Conservation (phyloP, 179 eudicot species). For the Silene vulgaris region DNA sequence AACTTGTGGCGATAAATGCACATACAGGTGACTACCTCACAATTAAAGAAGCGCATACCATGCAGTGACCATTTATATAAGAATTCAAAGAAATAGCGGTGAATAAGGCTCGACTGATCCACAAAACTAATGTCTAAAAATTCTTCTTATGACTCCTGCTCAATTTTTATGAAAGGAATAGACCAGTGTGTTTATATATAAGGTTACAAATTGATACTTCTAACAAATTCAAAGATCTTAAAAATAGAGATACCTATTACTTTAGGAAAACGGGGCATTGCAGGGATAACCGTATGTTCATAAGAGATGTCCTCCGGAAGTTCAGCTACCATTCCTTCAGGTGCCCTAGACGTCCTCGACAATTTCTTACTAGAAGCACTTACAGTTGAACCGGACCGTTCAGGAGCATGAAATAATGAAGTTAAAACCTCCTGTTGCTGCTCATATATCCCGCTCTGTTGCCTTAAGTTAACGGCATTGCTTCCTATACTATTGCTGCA, state of each 20-base stretch:
- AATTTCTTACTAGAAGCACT: background rate
- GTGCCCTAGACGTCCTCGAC: constrained; percentile 20
- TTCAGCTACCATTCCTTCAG: constrained; percentile 19
- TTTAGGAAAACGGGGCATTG: background rate
- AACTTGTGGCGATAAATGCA: too few relatives aligned
- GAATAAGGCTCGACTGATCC: too few relatives aligned
- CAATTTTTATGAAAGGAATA: too few relatives aligned
- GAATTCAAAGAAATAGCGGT: too few relatives aligned
- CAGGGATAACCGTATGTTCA: constrained; percentile 1
- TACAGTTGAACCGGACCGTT: constrained; percentile 9
- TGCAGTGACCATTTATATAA: too few relatives aligned
- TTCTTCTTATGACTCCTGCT: too few relatives aligned
- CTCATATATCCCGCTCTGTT: constrained; percentile 22
- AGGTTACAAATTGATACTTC: background rate
- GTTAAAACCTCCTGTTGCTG: constrained; percentile 22
- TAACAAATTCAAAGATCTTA: background rate
- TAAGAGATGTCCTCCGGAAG: constrained; percentile 19
- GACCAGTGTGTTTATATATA: too few relatives aligned
- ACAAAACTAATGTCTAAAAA: too few relatives aligned
- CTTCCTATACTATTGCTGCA: constrained; percentile 24
- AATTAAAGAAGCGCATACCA: too few relatives aligned
- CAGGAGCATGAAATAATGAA: constrained; percentile 27
- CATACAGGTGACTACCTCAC: too few relatives aligned
- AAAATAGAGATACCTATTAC: constrained; percentile 24
- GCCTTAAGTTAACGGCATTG: constrained; percentile 5